Evolutionary conservation across 2,329 filamentous ascomycete genomes (phyloP).

Genomic region (Aspergillus transmontanensis): DNA sequence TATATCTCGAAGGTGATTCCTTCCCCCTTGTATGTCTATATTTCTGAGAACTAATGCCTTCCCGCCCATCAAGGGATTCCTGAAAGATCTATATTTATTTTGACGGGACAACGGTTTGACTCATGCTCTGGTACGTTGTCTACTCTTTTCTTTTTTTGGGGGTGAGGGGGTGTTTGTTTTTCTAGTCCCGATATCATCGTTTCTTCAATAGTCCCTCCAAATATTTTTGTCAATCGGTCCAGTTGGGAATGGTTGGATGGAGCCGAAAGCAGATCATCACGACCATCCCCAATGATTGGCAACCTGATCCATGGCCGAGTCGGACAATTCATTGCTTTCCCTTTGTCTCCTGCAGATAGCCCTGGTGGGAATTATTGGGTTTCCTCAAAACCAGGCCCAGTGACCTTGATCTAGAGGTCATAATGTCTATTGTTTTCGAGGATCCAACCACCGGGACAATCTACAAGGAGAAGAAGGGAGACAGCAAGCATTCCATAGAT

Average conservation of each 20-base stretch:
- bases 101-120: neutral
- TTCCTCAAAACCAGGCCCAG: neutral
- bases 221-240: neutral
- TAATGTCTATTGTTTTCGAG: neutral
- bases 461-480: neutral
- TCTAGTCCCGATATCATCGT: neutral
- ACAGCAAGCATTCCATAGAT: neutral
- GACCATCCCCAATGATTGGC: constrained; percentile 1
- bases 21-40: neutral
- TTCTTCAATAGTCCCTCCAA: neutral
- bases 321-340: neutral
- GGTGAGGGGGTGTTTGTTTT: neutral
- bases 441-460: neutral
- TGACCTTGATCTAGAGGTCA: neutral
- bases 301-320: neutral
- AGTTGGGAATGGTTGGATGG: neutral
- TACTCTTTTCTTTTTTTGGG: neutral
- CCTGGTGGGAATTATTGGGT: neutral
- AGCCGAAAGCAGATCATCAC: neutral
- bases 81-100: neutral
- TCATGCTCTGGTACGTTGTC: neutral
- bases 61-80: neutral
- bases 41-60: neutral
- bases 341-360: neutral
- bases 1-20: neutral